Evolutionary conservation across 768 basidiomycete species (phyloP).

Genomic region (Tulasnella sp.): DNA sequence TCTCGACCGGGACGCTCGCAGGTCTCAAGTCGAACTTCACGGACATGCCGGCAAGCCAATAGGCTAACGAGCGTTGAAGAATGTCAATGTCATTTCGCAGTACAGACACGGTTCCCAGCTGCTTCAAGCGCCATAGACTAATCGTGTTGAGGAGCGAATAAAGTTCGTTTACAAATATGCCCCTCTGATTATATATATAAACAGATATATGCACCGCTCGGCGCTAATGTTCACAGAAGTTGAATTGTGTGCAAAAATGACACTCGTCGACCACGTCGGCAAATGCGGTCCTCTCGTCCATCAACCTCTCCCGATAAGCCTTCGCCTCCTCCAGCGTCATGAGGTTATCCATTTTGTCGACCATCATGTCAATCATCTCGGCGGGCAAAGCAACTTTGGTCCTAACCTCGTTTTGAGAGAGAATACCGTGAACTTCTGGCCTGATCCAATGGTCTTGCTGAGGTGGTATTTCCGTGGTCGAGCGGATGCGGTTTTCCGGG

Average conservation of each 20-base stretch:
- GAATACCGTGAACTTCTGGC: conserved; percentile 34
- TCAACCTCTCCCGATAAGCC: neutral
- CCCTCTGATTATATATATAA: no score
- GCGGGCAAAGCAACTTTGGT: conserved; percentile 25
- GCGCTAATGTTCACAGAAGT: conserved; percentile 4
- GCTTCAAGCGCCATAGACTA: no score
- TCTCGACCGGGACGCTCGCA: no score
- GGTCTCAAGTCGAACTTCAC: no score
- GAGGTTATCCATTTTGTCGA: neutral
- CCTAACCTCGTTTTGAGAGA: conserved; percentile 38
- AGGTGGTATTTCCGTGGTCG: neutral
- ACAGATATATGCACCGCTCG: no score
- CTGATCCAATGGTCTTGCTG: conserved; percentile 16
- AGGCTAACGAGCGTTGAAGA: no score
- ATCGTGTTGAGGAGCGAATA: no score
- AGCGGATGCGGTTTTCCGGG: neutral
- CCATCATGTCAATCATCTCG: neutral
- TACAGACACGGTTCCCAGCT: no score
- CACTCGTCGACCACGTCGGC: neutral
- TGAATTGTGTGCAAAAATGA: neutral
- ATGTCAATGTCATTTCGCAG: no score
- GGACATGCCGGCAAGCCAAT: no score
- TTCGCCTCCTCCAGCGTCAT: conserved; percentile 4
- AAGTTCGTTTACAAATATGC: no score
- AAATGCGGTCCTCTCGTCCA: neutral